A percentile compares a stretch with the other conserved stretches of the same genome.
phyloP scores from a whole-genome alignment of 257 asterid species.

The Jacaranda copaia region DNA sequence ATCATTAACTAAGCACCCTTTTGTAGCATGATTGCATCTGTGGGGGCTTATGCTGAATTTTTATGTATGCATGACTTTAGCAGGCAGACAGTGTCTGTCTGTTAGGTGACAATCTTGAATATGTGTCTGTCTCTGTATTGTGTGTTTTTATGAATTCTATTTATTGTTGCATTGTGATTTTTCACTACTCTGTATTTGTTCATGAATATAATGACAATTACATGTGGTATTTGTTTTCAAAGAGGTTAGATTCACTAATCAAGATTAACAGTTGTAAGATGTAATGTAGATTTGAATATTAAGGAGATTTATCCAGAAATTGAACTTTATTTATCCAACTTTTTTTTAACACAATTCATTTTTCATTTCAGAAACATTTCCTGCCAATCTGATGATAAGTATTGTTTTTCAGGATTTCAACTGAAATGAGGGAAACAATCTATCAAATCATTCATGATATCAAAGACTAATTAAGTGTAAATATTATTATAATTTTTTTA shows the following conservation, averaged over 20 bases:
- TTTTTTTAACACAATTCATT: not conserved
- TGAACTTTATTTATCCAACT: not conserved
- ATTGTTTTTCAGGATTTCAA: not conserved
- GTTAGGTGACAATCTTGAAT: not conserved
- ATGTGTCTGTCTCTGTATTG: not conserved
- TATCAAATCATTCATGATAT: too few relatives aligned
- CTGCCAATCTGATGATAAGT: not conserved
- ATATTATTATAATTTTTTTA: too few relatives aligned
- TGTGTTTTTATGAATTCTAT: not conserved
- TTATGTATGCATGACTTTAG: not conserved
- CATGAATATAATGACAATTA: not conserved
- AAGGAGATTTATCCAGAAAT: not conserved
- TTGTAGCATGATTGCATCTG: conserved; percentile 8
- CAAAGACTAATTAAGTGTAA: too few relatives aligned
- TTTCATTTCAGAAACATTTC: not conserved
- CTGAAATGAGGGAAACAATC: too few relatives aligned
- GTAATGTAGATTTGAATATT: not conserved
- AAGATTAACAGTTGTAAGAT: not conserved
- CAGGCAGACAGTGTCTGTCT: not conserved
- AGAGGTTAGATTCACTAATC: not conserved
- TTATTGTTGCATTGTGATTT: not conserved
- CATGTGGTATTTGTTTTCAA: not conserved
- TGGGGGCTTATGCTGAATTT: not conserved
- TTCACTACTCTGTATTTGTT: not conserved
- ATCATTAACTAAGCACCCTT: not conserved